Base-by-base conservation (phyloP, 441 rosid species). In the Gossypium laxum region DNA sequence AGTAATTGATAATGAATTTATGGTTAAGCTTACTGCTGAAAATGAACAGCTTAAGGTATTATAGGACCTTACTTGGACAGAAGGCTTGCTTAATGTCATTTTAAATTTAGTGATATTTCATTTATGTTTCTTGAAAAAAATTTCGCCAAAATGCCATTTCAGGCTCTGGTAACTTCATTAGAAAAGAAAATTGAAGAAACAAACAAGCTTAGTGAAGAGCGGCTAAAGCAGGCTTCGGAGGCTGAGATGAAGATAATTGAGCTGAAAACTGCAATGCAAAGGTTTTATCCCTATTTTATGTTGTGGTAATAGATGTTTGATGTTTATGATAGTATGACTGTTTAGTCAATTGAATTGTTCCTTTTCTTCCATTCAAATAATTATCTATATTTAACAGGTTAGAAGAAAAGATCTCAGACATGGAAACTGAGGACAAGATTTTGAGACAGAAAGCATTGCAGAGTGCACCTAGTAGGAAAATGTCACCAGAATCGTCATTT, bases 191-290 rank as follows among this genome's bases (percentile, higher is more conserved):
- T 78, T 79, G 90, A 89, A 78, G 93, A 92, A 83, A 81, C 91
- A 62, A 86, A 68, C 77, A 88, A 84, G 81, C 82, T 91, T 14
- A 81, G 99, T 75, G 99, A 91, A 80, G 96, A 88, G 80, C 76
- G 97, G 63, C 76, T 88, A 75, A 82, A 85, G 82, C 93, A 92
- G 79, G 92, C 83, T 56, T 45, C 74, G 76, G 93, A 88, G 4
- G 93, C 97, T 18, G 99, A 92, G 85, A 70, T 85, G 30, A 89
- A 87, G 82, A 82, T 92, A 71, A 88, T 86, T 72, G 96, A 92
- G 78, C 74, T 90, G 78, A 95, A 95, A 83, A 91, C 95, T 74
- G 38, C 78, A 21, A 86, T 88, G 93, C 98, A 87, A 76, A 88
- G 96, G 99, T 95, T 69, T 57, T 71, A 72, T 65, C 60, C 54